Evolutionary conservation across 345 rosid genomes (phyloP).

Genomic region (Capsella bursapastoris): DNA sequence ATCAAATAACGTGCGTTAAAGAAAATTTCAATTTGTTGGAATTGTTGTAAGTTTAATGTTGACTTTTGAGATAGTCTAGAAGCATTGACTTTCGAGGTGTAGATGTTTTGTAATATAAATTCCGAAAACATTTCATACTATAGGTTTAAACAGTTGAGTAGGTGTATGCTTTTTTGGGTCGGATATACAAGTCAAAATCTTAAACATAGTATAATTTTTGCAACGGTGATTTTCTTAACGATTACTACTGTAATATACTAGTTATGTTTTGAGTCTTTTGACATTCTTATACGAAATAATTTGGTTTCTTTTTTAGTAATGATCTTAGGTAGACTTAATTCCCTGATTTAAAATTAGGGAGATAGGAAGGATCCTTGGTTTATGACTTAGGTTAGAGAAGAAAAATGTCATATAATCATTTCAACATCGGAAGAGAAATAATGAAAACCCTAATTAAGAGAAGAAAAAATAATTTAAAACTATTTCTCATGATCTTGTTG

Average conservation of each 20-base stretch:
- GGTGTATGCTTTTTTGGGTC: not conserved
- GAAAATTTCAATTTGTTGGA: not conserved
- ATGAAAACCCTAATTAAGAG: not conserved
- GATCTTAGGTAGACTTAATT: not conserved
- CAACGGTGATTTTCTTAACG: not conserved
- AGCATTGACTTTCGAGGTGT: conserved; percentile 22
- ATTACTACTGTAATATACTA: no score
- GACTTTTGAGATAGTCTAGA: conserved; percentile 21
- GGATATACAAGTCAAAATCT: not conserved
- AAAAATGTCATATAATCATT: not conserved
- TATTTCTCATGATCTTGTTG: not conserved
- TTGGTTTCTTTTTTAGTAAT: not conserved
- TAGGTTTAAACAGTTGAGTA: conserved; percentile 1
- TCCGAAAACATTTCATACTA: not conserved
- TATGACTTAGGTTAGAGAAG: not conserved
- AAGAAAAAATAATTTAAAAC: not conserved
- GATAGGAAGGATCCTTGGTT: not conserved
- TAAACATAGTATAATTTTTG: not conserved
- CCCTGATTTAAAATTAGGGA: no score
- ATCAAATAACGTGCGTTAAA: not conserved
- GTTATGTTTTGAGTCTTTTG: no score
- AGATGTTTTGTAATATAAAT: not conserved
- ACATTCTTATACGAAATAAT: no score
- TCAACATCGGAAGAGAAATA: not conserved
- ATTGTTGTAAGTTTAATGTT: conserved; percentile 3